Base-by-base conservation (phyloP, 2,329 filamentous ascomycete genomes). In the Tolypocladium ophioglossoides region DNA sequence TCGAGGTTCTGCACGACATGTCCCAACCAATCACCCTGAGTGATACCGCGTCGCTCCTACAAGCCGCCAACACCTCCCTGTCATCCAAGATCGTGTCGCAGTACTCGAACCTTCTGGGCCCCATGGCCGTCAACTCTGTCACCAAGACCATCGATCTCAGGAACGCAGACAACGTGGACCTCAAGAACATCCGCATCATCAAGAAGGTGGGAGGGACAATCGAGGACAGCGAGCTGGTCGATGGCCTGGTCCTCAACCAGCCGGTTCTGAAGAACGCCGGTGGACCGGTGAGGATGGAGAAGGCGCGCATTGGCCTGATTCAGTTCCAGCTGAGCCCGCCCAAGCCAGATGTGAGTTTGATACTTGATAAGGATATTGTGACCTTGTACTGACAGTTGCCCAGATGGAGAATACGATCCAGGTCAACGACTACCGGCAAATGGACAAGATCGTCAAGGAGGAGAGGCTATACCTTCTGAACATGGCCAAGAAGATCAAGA, bases 401-500 rank as follows among this genome's bases (percentile, higher is more conserved):
- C 63, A 90, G 84, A 99, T 99, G 94, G 94, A 99, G 78, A 99
- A 99, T 76, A 94, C 95, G 68, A 97, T 99, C 60, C 86, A 95
- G 35, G 94, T 99, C 67, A 99, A 99, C 73, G 94, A 99, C 77
- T 99, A 99, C 80, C 84, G 94, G 68, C 94, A 99, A 72, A 99
- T 99, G 94, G 94, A 99, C 79, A 99, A 97, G 82, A 99, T 99
- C 62, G 83, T 99, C 64, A 99, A 99, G 77, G 94, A 99, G 76
- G 94, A 99, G 78, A 89, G 94, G 62, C 89, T 94, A 63, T 99
- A 99, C 74, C 83, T 99, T 60, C 82, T 99, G 56, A 97, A 97
- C 78, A 89, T 99, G 84, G 91, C 95, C 69, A 97, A 99, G 83
- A 99, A 97, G 82, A 99, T 99, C 74, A 96, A 97, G 78, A 99